Evolutionary conservation across 2,329 filamentous ascomycete species (phyloP), one percentile per base, ranked within the genome.

Genomic region (Penicillium oxalicum): DNA sequence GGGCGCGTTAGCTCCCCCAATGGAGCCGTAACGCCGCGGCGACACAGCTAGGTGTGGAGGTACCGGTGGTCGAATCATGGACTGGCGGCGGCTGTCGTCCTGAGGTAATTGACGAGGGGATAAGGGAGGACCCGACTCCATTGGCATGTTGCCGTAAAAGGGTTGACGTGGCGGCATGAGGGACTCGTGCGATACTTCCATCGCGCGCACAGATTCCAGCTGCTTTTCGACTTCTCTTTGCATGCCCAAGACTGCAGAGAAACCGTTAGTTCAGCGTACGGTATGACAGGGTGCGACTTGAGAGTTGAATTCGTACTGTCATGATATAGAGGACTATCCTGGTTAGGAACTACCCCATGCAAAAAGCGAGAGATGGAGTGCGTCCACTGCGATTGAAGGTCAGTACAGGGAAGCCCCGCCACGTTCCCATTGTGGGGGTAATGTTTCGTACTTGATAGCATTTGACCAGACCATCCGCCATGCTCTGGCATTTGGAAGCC

Each of bases 51-150:
- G 76, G 65, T 90, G 88, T n/a, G 89, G 84, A 35, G 89, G 86
- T 9, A 93, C 81, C 9, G 87, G 82, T 33, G 88, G 85, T 27
- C 88, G 83, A 66, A 91, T 87, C 60, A 91, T 74, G 44, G 85
- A 89, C 25, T 78, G 78, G 42, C 87, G 80, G 51, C 90, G 84
- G 47, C 83, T 81, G 51, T 95, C 91, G 61, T 95, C 91, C 62
- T 91, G 87, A 8, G 90, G 82, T 56, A 91, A 73, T 70, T 95
- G 91, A 54, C 90, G 83, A 18, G 91, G 91, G 36, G 91, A 97
- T 35, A 95, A 79, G 9, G 91, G 90, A 1, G 85, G 67, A 5
- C 67, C 80, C 52, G 87, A 84, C 54, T 91, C 87, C 25, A 87
- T 61, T 4, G 73, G 69, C 47, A 76, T 71, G 57, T 77, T 79